These are phyloP conservation scores for Xylariales sp. DNA, from an alignment of 2,329 filamentous ascomycete species.

Conservation along the genomic window DNA sequence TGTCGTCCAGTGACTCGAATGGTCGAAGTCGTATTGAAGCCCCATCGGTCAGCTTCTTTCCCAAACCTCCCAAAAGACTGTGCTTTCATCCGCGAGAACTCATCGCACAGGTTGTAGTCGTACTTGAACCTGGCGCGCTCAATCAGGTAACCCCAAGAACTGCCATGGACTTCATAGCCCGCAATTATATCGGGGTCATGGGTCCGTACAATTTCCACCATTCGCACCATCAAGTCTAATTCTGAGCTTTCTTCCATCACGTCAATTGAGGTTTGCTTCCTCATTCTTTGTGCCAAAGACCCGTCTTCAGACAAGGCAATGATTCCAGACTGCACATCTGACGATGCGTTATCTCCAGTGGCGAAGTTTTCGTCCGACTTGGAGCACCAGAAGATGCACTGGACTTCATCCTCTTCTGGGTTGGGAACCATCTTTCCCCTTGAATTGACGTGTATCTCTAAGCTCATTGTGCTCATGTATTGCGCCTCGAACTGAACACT, in stretches of 20 bases:
- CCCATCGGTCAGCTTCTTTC: conserved; percentile 85
- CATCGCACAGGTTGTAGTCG: conserved; percentile 85
- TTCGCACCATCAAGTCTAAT: conserved; percentile 76
- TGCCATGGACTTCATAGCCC: conserved; percentile 89
- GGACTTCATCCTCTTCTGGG: conserved; percentile 83
- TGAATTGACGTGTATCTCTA: conserved; percentile 89
- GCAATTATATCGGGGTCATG: conserved; percentile 90
- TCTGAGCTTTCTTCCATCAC: conserved; percentile 74
- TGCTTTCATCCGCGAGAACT: conserved; percentile 82
- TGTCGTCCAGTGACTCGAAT: conserved; percentile 91
- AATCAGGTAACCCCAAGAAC: conserved; percentile 93
- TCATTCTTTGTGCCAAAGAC: conserved; percentile 54
- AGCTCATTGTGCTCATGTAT: conserved; percentile 95
- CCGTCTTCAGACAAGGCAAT: conserved; percentile 64
- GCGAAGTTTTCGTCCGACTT: conserved; percentile 65
- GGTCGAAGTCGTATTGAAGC: conserved; percentile 88
- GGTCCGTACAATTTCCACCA: conserved; percentile 78
- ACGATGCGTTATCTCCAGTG: conserved; percentile 40
- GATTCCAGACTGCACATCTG: conserved; percentile 61
- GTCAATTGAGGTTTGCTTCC: conserved; percentile 56
- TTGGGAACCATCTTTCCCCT: conserved; percentile 77
- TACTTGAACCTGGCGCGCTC: conserved; percentile 83
- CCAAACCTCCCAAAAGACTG: conserved; percentile 80
- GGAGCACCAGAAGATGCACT: conserved; percentile 85
- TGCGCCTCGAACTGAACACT: conserved; percentile 79